Evolutionary conservation across 1,284 basidiomycete species (phyloP).

Genomic region (Trichosporon sp.): DNA sequence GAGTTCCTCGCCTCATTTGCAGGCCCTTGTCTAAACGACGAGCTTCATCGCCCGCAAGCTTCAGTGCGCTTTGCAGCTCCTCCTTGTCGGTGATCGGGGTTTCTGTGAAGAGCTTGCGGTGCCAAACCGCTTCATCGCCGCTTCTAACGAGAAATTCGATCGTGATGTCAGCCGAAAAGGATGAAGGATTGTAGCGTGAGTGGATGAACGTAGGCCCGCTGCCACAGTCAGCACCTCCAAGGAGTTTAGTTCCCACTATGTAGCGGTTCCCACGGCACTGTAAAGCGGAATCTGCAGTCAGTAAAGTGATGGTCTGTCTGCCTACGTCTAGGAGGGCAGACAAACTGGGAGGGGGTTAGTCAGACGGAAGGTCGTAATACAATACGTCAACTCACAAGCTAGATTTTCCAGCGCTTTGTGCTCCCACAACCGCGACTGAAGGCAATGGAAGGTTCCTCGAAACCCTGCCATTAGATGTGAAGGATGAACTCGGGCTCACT

Average conservation of each 20-base stretch:
- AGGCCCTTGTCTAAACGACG: not conserved
- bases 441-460: not conserved
- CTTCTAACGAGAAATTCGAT: not conserved
- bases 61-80: not conserved
- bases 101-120: not conserved
- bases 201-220: not conserved
- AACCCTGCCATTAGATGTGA: not conserved
- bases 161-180: not conserved
- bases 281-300: not conserved
- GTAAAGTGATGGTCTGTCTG: not conserved
- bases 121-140: not conserved
- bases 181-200: not conserved
- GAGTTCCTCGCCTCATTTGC: not conserved
- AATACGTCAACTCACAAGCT: not conserved
- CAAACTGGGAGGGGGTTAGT: not conserved
- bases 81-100: not conserved
- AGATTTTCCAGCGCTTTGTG: not conserved
- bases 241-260: not conserved
- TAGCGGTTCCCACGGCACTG: not conserved
- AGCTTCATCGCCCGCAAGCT: not conserved
- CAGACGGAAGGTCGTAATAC: not conserved
- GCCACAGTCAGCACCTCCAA: not conserved
- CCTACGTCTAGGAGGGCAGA: not conserved
- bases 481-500: not conserved
- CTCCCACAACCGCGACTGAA: not conserved